A percentile compares a stretch with the other conserved stretches of the same genome.
Conservation (phyloP, 176 grass and related monocot genomes). For the Pontederia paniculata region DNA sequence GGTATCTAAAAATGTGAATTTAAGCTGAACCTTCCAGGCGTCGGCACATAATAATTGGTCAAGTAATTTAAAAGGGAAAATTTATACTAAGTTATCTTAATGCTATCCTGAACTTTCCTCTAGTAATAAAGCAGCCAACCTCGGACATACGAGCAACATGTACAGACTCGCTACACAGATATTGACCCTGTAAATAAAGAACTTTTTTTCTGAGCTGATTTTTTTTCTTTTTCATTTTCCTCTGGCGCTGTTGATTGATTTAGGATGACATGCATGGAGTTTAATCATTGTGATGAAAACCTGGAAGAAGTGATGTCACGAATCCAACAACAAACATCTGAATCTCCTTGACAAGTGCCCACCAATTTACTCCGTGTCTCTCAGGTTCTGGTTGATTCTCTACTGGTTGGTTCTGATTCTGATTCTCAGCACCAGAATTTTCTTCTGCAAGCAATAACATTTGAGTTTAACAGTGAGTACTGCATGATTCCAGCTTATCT, state of each 20-base stretch:
- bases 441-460: slow-evolving; percentile 21
- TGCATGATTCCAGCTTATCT: neutral
- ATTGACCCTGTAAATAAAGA: too few species aligned
- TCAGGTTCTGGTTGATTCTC: slow-evolving; percentile 37
- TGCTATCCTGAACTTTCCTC: too few species aligned
- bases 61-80: too few species aligned
- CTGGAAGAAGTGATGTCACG: slow-evolving; percentile 80
- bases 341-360: slow-evolving; percentile 67
- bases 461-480: neutral
- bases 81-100: too few species aligned
- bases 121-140: too few species aligned
- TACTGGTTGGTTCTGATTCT: slow-evolving; percentile 33
- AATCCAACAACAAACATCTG: slow-evolving; percentile 78
- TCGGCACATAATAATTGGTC: too few species aligned
- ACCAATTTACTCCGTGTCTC: slow-evolving; percentile 36
- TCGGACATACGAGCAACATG: too few species aligned
- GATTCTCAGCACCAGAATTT: slow-evolving; percentile 27
- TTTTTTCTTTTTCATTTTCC: neutral
- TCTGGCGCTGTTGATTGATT: neutral
- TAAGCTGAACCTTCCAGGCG: too few species aligned
- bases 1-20: too few species aligned
- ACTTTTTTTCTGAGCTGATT: too few species aligned
- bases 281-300: slow-evolving; percentile 77
- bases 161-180: too few species aligned
- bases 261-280: neutral